These are phyloP conservation scores for Schoenoplectus triqueter DNA, from an alignment of 202 grass and related monocot genomes.

Conservation along the genomic window DNA sequence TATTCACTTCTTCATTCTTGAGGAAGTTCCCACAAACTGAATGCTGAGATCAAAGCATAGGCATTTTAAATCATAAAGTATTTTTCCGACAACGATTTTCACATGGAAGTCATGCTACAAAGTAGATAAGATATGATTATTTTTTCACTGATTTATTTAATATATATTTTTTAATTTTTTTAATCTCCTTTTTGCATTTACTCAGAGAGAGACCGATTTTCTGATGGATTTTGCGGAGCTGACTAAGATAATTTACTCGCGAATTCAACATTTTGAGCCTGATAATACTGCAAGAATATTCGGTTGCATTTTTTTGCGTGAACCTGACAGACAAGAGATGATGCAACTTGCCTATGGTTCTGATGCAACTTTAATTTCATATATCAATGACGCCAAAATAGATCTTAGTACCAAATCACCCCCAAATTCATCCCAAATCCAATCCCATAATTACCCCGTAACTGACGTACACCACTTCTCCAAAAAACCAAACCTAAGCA, in stretches of 20 bases:
- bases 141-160: not conserved
- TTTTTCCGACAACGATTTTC: not conserved
- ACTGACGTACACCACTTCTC: conserved; percentile 36
- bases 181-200: not conserved
- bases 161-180: not conserved
- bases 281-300: conserved; percentile 75
- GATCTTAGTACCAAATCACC: conserved; percentile 52
- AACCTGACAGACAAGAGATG: conserved; percentile 64
- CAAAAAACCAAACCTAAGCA: conserved; percentile 32
- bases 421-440: conserved; percentile 41
- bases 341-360: conserved; percentile 69
- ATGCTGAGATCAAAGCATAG: not conserved
- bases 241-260: conserved; percentile 53
- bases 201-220: conserved; percentile 36
- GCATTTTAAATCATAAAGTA: conserved; percentile 1
- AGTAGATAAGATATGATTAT: conserved; percentile 12
- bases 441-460: conserved; percentile 14
- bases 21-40: not conserved
- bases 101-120: conserved; percentile 12
- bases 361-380: conserved; percentile 48
- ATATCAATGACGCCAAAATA: conserved; percentile 56
- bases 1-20: conserved; percentile 17
- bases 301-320: conserved; percentile 63
- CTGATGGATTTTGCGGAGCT: conserved; percentile 75
- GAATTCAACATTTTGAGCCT: conserved; percentile 67